Evolutionary conservation across 805 yeast genomes (phyloP).

Genomic region (Naumovozyma baii): DNA sequence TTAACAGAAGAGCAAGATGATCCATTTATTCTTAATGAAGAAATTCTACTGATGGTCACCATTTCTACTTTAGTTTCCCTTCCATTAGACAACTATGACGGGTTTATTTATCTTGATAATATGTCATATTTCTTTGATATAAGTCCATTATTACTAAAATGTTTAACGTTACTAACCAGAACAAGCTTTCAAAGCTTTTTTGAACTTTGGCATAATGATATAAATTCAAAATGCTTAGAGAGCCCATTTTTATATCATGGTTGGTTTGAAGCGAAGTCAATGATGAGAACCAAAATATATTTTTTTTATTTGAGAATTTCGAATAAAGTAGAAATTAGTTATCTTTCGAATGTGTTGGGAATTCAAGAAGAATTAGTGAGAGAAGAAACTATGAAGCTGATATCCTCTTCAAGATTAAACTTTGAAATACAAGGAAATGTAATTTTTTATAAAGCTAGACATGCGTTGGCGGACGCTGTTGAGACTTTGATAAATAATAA

Average conservation of each 20-base stretch:
- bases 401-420: slow-evolving; percentile 15
- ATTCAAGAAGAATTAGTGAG: slow-evolving; percentile 11
- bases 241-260: slow-evolving; percentile 14
- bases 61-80: slow-evolving; percentile 19
- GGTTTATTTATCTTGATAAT: slow-evolving; percentile 16
- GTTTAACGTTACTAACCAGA: slow-evolving; percentile 13
- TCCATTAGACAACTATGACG: slow-evolving; percentile 23
- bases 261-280: slow-evolving; percentile 14
- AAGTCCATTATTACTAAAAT: slow-evolving; percentile 10
- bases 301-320: slow-evolving; percentile 24
- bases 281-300: slow-evolving; percentile 22
- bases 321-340: slow-evolving; percentile 14
- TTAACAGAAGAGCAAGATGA: neutral
- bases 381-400: slow-evolving; percentile 13
- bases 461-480: slow-evolving; percentile 7
- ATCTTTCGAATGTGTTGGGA: slow-evolving; percentile 18
- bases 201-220: slow-evolving; percentile 16
- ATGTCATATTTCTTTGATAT: slow-evolving; percentile 8
- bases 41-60: slow-evolving; percentile 16
- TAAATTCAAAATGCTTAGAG: slow-evolving; percentile 8
- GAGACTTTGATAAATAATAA: slow-evolving; percentile 6
- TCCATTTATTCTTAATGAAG: slow-evolving; percentile 12
- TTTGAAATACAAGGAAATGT: slow-evolving; percentile 14
- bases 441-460: slow-evolving; percentile 1
- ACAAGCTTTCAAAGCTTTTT: slow-evolving; percentile 20